phyloP scores from a whole-genome alignment of 257 asterid species.

The Solanum chmielewskii region DNA sequence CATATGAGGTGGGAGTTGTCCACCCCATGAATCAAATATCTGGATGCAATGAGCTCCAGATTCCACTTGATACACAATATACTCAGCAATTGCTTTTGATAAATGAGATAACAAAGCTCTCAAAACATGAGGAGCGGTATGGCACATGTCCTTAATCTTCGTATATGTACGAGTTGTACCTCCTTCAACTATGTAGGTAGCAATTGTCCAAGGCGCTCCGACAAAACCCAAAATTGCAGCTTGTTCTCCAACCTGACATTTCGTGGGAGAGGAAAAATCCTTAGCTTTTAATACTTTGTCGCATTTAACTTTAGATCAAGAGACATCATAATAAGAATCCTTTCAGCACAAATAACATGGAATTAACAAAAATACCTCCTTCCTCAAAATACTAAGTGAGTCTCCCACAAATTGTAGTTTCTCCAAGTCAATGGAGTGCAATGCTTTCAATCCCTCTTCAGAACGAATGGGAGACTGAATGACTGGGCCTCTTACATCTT shows the following conservation, averaged over 20 bases:
- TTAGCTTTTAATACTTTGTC: not conserved
- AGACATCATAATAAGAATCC: not conserved
- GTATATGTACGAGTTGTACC: conserved; percentile 83
- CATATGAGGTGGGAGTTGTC: conserved; percentile 47
- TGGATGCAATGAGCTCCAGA: conserved; percentile 96
- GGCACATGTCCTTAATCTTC: conserved; percentile 90
- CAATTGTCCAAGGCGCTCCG: conserved; percentile 99
- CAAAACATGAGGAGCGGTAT: conserved; percentile 36
- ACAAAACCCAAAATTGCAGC: conserved; percentile 98
- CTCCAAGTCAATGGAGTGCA: conserved; percentile 76
- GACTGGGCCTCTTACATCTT: conserved; percentile 80
- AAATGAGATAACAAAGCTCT: conserved; percentile 76
- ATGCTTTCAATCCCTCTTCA: conserved; percentile 61
- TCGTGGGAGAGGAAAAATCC: not conserved
- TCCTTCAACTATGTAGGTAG: conserved; percentile 90
- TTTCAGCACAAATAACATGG: not conserved
- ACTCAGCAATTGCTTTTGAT: conserved; percentile 44
- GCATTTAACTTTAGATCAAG: not conserved
- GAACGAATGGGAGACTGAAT: conserved; percentile 74
- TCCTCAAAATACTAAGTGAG: conserved; percentile 61
- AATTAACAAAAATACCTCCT: conserved; percentile 37
- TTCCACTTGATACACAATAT: conserved; percentile 64
- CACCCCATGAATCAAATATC: conserved; percentile 94
- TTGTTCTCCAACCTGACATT: conserved; percentile 57
- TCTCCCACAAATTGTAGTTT: conserved; percentile 81